Evolutionary conservation across 2,329 filamentous ascomycete species (phyloP), one percentile per base, ranked within the genome.

Genomic region (Epichloe gansuensis): DNA sequence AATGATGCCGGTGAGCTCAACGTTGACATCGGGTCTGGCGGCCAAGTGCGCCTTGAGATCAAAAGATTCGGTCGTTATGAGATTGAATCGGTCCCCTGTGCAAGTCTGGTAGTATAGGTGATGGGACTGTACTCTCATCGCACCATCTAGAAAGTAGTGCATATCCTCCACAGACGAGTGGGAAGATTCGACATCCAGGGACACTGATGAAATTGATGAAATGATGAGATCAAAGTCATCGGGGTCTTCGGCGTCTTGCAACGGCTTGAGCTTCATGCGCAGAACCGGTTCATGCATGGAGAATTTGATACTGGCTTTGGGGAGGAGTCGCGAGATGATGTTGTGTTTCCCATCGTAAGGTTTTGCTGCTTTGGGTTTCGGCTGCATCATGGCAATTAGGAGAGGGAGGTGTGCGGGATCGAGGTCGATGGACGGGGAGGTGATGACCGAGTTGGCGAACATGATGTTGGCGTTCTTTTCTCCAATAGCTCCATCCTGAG

Each of bases 271-370:
- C 7, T 90, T 82, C 57, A 98, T 90, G 59, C 94, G 83, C 56
- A 97, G 66, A 15, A 98, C 94, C 1, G 93, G 93, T 64, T 98
- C 93, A 62, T 98, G 93, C 69, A 98, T 86, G 0, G 93, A 96
- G 41, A 97, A 82, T 63, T 97, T 98, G 66, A 97, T 85, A 61
- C 80, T 95, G 0, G 91, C 87, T 70, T 97, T 97, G 1, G 93
- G 93, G 8, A 98, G 74, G 3, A 97, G 77, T n/a, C 88, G 82
- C 13, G 91, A 95, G 34, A 98, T 85, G 36, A 98, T 72, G 51
- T 81, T 76, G 58, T 89, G 78, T 41, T 73, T 75, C 58, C 73
- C 74, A 53, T 74, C 68, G 46, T 65, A 66, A n/a, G 60, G 46
- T 48, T 55, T 63, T 5, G 62, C 62, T 1, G 64, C 56, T n/a